Base-by-base conservation (phyloP, 1,139 yeast genomes). In the Meyerozyma elateridarum region DNA sequence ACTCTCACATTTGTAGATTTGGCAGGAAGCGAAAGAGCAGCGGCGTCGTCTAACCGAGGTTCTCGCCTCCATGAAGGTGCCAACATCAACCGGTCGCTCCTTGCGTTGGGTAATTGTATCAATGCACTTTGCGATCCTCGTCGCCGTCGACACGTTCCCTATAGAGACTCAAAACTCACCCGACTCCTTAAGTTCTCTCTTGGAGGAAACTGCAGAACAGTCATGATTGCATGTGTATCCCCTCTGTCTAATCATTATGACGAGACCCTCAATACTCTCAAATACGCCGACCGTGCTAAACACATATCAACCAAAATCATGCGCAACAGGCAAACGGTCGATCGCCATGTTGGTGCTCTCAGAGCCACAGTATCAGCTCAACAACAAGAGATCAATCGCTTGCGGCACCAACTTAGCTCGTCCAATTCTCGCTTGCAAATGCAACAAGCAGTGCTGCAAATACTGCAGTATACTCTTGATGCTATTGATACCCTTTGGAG, bases 1-100 rank as follows among this genome's bases (percentile, higher is more conserved):
- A 83, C 94, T 0, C 61, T 89, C 20, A 82, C 93, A 0, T 82
- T 89, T 21, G 88, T 89, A 29, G 97, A 89, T 54, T 60, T 89
- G 31, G 97, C 97, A 0, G 97, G 97, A 3, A 84, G 95, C 59
- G 97, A 89, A 59, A 64, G 97, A 31, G 97, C 97, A 0, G 80
- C 93, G 1, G 84, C 94, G 0, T 87, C 96, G 0, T 78, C 75
- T 44, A 89, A 88, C 52, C 60, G 87, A 36, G 96, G 97, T 0
- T 73, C 71, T 15, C 60, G 95, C 33, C 63, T 89, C 8, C 73
- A 78, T 39, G 97, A 89, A 52, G 96, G 97, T 17, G 96, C 96
- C 11, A 85, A 85, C 52, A 89, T 89, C 48, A 89, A 89, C 60
- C 78, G 80, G 51, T 87, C 96, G 0, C 61, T 89, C 29, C 61